Evolutionary conservation across 805 yeast species (phyloP).

Genomic region (Zygoascus ofunaensis): DNA sequence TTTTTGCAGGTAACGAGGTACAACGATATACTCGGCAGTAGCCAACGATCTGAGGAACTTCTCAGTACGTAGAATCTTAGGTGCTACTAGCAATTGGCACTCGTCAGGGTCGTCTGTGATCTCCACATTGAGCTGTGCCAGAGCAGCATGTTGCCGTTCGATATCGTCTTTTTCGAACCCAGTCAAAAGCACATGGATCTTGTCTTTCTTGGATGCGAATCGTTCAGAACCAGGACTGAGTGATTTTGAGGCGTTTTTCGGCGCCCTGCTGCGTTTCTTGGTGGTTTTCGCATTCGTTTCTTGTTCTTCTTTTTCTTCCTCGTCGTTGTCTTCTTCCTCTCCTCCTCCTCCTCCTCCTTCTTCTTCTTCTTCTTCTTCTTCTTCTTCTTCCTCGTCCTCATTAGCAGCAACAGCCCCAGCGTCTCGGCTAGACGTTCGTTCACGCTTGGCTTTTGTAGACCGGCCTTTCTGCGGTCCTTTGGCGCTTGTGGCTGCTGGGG

Average conservation of each 20-base stretch:
- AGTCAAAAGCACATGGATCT: neutral
- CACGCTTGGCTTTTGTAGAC: no score
- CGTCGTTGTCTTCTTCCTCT: neutral
- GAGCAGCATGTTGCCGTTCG: constrained; percentile 1
- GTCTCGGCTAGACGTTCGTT: no score
- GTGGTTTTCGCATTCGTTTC: neutral
- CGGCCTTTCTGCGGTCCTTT: no score
- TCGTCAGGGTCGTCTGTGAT: constrained; percentile 33
- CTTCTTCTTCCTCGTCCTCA: constrained; percentile 1
- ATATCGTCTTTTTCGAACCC: constrained; percentile 1
- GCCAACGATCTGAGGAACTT: constrained; percentile 64
- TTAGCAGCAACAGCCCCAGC: no score
- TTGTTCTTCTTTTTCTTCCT: neutral
- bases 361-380: constrained; percentile 5
- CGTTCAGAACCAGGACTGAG: no score
- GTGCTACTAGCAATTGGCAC: constrained; percentile 53
- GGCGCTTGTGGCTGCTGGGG: no score
- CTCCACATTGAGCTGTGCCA: constrained; percentile 44
- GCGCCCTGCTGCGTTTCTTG: no score
- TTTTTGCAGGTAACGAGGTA: constrained; percentile 21
- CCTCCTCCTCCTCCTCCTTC: neutral
- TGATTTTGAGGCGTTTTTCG: no score
- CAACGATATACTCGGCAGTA: constrained; percentile 29
- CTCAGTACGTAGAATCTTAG: constrained; percentile 74
- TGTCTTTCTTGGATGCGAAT: neutral